These are phyloP conservation scores for Mucor irregularis DNA, from an alignment of 371 early-diverging fungal species.

Conservation along the genomic window DNA sequence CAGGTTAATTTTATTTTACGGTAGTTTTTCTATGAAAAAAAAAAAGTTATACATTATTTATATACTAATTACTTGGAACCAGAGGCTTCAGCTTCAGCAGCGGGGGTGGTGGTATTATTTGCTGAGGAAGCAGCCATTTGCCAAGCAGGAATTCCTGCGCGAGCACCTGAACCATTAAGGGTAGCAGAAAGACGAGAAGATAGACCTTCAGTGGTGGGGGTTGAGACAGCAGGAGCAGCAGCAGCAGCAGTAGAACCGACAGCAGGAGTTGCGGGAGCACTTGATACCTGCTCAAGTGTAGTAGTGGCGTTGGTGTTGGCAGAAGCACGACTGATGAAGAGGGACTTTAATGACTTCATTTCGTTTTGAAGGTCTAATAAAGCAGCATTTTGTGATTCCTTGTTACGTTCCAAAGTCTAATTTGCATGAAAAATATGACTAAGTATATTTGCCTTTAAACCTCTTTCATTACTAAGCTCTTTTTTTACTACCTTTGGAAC, in stretches of 20 bases:
- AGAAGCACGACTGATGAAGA: slow-evolving; percentile 71
- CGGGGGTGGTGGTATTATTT: slow-evolving; percentile 4
- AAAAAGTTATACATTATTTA: background rate
- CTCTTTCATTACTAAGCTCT: background rate
- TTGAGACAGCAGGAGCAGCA: slow-evolving; percentile 5
- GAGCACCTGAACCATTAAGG: slow-evolving; percentile 21
- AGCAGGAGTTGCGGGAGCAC: slow-evolving; percentile 28
- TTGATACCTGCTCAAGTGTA: slow-evolving; percentile 33
- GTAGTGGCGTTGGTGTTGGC: too few relatives aligned
- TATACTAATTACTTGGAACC: background rate
- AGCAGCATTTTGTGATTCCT: slow-evolving; percentile 69
- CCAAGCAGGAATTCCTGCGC: slow-evolving; percentile 75
- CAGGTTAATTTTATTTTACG: too few relatives aligned
- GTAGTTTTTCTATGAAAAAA: too few relatives aligned
- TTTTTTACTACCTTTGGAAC: slow-evolving; percentile 70
- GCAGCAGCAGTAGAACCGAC: slow-evolving; percentile 2
- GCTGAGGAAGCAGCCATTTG: slow-evolving; percentile 58
- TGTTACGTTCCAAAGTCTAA: slow-evolving; percentile 75
- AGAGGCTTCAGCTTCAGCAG: background rate
- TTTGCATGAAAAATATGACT: background rate
- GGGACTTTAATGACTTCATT: slow-evolving; percentile 87
- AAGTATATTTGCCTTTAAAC: background rate
- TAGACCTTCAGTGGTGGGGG: slow-evolving; percentile 30
- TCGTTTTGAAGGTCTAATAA: slow-evolving; percentile 89
- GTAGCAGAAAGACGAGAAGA: slow-evolving; percentile 43